These are phyloP conservation scores for Jamesozyma spencerorum DNA, from an alignment of 805 yeast genomes.

Conservation along the genomic window DNA sequence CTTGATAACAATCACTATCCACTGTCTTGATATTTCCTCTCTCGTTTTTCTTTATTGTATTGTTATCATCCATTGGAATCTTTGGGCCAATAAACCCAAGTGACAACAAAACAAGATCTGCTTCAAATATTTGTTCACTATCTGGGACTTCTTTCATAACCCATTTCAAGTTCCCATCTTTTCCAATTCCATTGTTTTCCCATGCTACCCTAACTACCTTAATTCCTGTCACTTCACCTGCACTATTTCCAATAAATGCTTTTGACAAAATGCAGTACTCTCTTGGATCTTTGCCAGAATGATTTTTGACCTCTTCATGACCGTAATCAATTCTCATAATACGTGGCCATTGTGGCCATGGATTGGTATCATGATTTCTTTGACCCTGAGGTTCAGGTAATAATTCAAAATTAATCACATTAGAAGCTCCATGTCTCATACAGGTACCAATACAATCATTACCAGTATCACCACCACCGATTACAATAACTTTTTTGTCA, in stretches of 20 bases:
- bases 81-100: slow-evolving; percentile 99
- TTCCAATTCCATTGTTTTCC: slow-evolving; percentile 42
- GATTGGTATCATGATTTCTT: slow-evolving; percentile 58
- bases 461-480: slow-evolving; percentile 99
- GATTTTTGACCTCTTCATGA: slow-evolving; percentile 88
- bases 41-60: slow-evolving; percentile 30
- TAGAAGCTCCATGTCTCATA: slow-evolving; percentile 92
- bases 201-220: slow-evolving; percentile 96
- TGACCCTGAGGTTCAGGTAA: slow-evolving; percentile 87
- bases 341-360: slow-evolving; percentile 99
- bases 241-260: slow-evolving; percentile 91
- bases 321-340: slow-evolving; percentile 97
- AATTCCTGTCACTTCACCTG: slow-evolving; percentile 90
- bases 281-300: slow-evolving; percentile 95
- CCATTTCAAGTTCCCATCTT: slow-evolving; percentile 84
- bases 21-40: slow-evolving; percentile 54
- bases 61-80: slow-evolving; percentile 43
- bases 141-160: slow-evolving; percentile 97
- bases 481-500: slow-evolving; percentile 88
- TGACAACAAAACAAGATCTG: slow-evolving; percentile 85
- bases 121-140: slow-evolving; percentile 87
- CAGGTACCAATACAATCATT: slow-evolving; percentile 97
- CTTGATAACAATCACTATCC: neutral
- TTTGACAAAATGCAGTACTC: slow-evolving; percentile 92
- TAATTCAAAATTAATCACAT: slow-evolving; percentile 88